Conservation (phyloP, 2,329 filamentous ascomycete species). For the Huntiella savannae region DNA sequence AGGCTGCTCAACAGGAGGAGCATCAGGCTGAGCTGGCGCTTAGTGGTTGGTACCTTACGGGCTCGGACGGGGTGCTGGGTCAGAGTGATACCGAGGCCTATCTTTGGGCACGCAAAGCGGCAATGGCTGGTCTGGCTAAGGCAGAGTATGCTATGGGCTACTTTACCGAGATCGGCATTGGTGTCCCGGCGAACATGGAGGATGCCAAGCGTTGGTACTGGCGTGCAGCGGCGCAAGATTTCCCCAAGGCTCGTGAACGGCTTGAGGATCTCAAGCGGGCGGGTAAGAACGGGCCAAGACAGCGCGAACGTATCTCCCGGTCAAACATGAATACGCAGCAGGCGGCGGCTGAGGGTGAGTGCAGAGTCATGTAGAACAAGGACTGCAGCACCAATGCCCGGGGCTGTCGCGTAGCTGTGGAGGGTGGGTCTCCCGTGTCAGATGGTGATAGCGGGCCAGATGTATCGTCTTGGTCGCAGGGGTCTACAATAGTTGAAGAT, state of each 20-base stretch:
- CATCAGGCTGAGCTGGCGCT: conserved; percentile 78
- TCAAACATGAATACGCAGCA: conserved; percentile 57
- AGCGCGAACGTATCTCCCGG: conserved; percentile 60
- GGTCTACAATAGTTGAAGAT: neutral
- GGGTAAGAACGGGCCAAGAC: conserved; percentile 52
- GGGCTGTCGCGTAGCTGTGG: too few relatives aligned
- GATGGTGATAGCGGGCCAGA: conserved; percentile 1
- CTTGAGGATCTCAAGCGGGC: conserved; percentile 79
- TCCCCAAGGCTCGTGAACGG: conserved; percentile 78
- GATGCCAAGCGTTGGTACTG: conserved; percentile 98
- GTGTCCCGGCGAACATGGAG: conserved; percentile 66
- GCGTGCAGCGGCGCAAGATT: conserved; percentile 92
- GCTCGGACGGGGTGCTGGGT: conserved; percentile 66
- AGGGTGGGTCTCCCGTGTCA: neutral
- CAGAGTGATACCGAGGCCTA: conserved; percentile 95
- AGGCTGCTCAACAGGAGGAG: conserved; percentile 78
- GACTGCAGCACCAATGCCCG: conserved; percentile 5
- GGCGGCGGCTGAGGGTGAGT: conserved; percentile 10
- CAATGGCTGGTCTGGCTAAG: conserved; percentile 70
- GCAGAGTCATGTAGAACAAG: conserved; percentile 12
- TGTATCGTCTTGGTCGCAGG: neutral
- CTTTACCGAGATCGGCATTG: conserved; percentile 89
- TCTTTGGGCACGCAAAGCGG: conserved; percentile 89
- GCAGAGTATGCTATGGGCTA: conserved; percentile 91
- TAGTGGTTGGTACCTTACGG: conserved; percentile 89